Evolutionary conservation across 768 basidiomycete genomes (phyloP).

Genomic region (Psilocybe cyanescens): DNA sequence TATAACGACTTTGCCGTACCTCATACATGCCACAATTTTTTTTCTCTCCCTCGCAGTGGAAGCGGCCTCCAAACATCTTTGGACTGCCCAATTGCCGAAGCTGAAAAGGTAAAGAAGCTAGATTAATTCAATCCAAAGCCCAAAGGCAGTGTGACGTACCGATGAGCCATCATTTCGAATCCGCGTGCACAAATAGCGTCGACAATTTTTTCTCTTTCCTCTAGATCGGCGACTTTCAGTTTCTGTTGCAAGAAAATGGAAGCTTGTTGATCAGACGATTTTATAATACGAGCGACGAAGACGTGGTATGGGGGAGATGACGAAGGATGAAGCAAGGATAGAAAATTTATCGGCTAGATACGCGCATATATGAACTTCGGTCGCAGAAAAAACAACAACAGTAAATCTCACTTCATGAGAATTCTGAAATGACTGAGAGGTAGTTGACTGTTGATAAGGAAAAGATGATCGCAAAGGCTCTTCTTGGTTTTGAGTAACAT

Average conservation of each 20-base stretch:
- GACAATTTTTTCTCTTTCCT: conserved; percentile 82
- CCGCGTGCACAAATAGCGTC: conserved; percentile 85
- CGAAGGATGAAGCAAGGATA: conserved; percentile 83
- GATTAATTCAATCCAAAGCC: background rate
- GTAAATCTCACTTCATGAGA: conserved; percentile 54
- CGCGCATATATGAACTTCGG: conserved; percentile 24
- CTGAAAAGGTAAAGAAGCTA: conserved; percentile 37
- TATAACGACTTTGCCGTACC: conserved; percentile 43
- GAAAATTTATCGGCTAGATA: conserved; percentile 83
- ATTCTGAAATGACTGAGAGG: conserved; percentile 28
- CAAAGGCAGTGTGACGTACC: conserved; percentile 41
- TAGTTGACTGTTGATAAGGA: conserved; percentile 32
- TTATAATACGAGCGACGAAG: conserved; percentile 86
- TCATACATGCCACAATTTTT: conserved; percentile 87
- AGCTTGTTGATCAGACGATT: conserved; percentile 88
- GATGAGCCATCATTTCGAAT: conserved; percentile 92
- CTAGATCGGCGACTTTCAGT: conserved; percentile 80
- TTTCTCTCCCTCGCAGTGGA: conserved; percentile 73
- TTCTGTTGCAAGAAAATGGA: conserved; percentile 92
- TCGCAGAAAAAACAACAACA: conserved; percentile 19
- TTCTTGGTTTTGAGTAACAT: conserved; percentile 25
- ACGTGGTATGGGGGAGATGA: conserved; percentile 83
- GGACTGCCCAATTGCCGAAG: conserved; percentile 94
- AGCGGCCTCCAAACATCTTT: conserved; percentile 83
- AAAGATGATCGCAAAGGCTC: conserved; percentile 33